Evolutionary conservation across 1,139 yeast genomes (phyloP).

Genomic region (Yamadazyma buinensis): DNA sequence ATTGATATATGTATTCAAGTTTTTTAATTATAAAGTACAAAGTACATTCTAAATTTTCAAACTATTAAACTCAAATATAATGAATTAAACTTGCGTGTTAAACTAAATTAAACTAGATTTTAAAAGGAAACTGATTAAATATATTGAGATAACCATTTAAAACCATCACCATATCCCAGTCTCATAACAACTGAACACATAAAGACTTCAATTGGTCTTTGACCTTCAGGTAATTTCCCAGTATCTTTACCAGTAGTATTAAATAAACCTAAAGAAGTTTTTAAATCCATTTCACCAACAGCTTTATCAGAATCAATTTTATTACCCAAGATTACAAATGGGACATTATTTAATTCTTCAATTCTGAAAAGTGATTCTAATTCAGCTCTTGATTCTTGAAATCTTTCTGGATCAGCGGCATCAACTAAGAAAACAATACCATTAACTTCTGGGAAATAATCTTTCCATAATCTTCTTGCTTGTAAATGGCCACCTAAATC

Average conservation of each 20-base stretch:
- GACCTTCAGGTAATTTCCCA: slow-evolving; percentile 66
- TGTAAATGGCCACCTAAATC: slow-evolving; percentile 98
- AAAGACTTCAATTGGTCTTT: slow-evolving; percentile 91
- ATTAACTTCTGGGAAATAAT: slow-evolving; percentile 97
- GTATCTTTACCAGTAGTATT: slow-evolving; percentile 81
- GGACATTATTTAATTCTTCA: slow-evolving; percentile 85
- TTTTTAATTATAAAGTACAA: no score
- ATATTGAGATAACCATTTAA: slow-evolving; percentile 94
- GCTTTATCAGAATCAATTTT: slow-evolving; percentile 94
- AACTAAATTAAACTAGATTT: no score
- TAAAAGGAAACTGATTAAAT: no score
- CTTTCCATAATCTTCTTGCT: slow-evolving; percentile 99
- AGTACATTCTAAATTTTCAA: no score
- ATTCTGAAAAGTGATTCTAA: slow-evolving; percentile 88
- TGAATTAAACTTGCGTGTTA: no score
- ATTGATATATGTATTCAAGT: no score
- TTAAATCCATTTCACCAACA: slow-evolving; percentile 90
- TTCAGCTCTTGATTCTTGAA: slow-evolving; percentile 92
- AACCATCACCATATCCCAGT: slow-evolving; percentile 94
- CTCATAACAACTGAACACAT: slow-evolving; percentile 98
- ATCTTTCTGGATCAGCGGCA: slow-evolving; percentile 94
- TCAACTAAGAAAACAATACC: slow-evolving; percentile 96
- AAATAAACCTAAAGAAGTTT: slow-evolving; percentile 84
- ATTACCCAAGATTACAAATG: slow-evolving; percentile 92
- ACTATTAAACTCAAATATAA: no score